Percentiles rank a stretch among this genome's conserved stretches.
phyloP scores from a whole-genome alignment of 2,329 filamentous ascomycete genomes.

The Diaporthe citriasiana region DNA sequence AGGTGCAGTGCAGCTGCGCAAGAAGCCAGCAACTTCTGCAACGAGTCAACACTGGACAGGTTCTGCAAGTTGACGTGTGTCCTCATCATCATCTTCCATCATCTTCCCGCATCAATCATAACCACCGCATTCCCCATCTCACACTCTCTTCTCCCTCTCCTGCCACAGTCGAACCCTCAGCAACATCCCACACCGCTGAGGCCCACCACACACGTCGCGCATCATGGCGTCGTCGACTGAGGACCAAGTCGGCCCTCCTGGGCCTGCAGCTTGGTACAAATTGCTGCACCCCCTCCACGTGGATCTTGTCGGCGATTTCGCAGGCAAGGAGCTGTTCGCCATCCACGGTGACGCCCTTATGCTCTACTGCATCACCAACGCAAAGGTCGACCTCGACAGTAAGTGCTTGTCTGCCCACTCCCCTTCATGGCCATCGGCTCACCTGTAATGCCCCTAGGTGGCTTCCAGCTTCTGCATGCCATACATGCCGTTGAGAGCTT shows the following conservation, averaged over 20 bases:
- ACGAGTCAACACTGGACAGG: conserved; percentile 21
- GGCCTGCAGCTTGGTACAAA: conserved; percentile 42
- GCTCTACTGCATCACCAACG: conserved; percentile 72
- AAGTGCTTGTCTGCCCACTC: conserved; percentile 40
- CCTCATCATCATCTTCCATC: too few relatives aligned
- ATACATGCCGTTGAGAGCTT: conserved; percentile 78
- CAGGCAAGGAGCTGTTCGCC: conserved; percentile 79
- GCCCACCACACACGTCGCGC: neutral
- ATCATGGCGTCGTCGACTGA: conserved; percentile 34
- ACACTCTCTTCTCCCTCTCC: neutral
- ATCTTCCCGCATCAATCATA: neutral
- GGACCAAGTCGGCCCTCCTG: neutral
- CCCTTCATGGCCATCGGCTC: neutral
- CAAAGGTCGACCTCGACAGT: conserved; percentile 74
- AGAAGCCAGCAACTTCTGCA: conserved; percentile 13
- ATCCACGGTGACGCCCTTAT: conserved; percentile 83
- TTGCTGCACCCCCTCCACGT: conserved; percentile 55
- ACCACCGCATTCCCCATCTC: neutral
- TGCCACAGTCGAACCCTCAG: conserved; percentile 15
- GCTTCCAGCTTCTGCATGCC: conserved; percentile 80
- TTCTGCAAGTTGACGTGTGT: neutral
- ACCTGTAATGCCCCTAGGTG: conserved; percentile 55
- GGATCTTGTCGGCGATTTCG: conserved; percentile 82
- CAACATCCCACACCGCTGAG: conserved; percentile 7
- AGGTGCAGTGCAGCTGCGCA: neutral